Evolutionary conservation across 1,284 basidiomycete species (phyloP).

Genomic region (Schizopora paradoxa): DNA sequence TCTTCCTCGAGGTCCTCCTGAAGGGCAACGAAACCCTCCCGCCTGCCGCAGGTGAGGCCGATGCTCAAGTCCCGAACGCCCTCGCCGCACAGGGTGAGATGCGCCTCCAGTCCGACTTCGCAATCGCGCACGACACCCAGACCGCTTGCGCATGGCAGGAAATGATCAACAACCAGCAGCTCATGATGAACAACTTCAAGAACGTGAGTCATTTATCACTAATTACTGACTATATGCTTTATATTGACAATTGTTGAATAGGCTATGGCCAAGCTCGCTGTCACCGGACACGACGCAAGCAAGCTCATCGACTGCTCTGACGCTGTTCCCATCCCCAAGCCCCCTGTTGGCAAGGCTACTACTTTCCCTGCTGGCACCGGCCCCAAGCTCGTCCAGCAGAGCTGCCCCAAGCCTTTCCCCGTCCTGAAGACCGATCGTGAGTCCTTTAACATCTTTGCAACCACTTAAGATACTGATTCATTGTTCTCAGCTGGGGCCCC

Average conservation of each 20-base stretch:
- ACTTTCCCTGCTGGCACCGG: slow-evolving; percentile 17
- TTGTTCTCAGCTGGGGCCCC: slow-evolving; percentile 8
- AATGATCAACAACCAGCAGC: slow-evolving; percentile 16
- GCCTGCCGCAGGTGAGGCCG: neutral
- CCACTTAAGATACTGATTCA: neutral
- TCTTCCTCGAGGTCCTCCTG: slow-evolving; percentile 14
- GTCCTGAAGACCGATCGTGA: slow-evolving; percentile 12
- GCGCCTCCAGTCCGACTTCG: slow-evolving; percentile 21
- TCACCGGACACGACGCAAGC: slow-evolving; percentile 7
- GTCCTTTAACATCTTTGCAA: neutral
- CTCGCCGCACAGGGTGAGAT: no score
- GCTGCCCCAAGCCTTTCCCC: slow-evolving; percentile 16
- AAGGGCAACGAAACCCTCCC: slow-evolving; percentile 11
- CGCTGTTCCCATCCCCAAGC: slow-evolving; percentile 9
- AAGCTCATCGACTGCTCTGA: slow-evolving; percentile 15
- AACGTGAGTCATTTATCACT: slow-evolving; percentile 1
- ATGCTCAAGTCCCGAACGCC: neutral
- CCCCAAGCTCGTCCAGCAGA: slow-evolving; percentile 11
- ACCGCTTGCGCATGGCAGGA: slow-evolving; percentile 20
- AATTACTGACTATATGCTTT: neutral
- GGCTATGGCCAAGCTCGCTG: slow-evolving; percentile 14
- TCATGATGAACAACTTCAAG: slow-evolving; percentile 18
- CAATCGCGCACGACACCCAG: slow-evolving; percentile 18
- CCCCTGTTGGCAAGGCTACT: no score
- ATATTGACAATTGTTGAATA: neutral